A percentile compares a stretch with the other conserved stretches of the same genome.
phyloP scores from a whole-genome alignment of 805 yeast species.

The Helenozyma baotianmanensis region DNA sequence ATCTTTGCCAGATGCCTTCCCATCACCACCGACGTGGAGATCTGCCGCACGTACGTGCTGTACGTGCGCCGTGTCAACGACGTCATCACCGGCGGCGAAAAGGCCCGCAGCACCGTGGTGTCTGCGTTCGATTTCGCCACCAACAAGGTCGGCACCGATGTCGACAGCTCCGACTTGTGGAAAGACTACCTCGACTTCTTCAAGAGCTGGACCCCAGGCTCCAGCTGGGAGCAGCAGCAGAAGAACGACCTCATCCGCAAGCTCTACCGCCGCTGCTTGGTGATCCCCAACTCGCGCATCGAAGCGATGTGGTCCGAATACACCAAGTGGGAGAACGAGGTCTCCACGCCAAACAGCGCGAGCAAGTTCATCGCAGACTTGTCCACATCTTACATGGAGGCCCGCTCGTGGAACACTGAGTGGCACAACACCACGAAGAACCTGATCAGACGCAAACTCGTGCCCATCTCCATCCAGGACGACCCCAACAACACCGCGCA shows the following conservation, averaged over 20 bases:
- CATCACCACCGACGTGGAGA: constrained; percentile 54
- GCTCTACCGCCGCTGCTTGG: constrained; percentile 62
- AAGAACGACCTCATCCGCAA: constrained; percentile 72
- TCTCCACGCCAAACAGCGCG: constrained; percentile 64
- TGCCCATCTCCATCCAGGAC: constrained; percentile 21
- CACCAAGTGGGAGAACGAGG: constrained; percentile 76
- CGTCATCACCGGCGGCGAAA: constrained; percentile 76
- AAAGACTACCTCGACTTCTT: constrained; percentile 75
- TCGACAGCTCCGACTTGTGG: constrained; percentile 71
- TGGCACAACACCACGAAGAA: constrained; percentile 54
- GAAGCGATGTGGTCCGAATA: constrained; percentile 80
- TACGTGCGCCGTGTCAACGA: constrained; percentile 71
- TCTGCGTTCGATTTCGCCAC: constrained; percentile 84
- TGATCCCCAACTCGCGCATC: constrained; percentile 70
- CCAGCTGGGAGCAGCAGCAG: constrained; percentile 81
- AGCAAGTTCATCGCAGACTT: constrained; percentile 79
- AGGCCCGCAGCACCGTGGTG: constrained; percentile 65
- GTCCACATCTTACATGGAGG: constrained; percentile 81
- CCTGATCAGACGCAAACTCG: constrained; percentile 40
- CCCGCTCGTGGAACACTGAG: constrained; percentile 72
- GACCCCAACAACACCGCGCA: constrained; percentile 18
- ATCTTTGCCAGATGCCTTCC: constrained; percentile 63
- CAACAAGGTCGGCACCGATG: constrained; percentile 73
- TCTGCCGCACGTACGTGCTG: constrained; percentile 75
- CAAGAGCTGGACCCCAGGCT: constrained; percentile 70